These are phyloP conservation scores for Russula dissimulans DNA, from an alignment of 768 basidiomycete species.

Conservation along the genomic window DNA sequence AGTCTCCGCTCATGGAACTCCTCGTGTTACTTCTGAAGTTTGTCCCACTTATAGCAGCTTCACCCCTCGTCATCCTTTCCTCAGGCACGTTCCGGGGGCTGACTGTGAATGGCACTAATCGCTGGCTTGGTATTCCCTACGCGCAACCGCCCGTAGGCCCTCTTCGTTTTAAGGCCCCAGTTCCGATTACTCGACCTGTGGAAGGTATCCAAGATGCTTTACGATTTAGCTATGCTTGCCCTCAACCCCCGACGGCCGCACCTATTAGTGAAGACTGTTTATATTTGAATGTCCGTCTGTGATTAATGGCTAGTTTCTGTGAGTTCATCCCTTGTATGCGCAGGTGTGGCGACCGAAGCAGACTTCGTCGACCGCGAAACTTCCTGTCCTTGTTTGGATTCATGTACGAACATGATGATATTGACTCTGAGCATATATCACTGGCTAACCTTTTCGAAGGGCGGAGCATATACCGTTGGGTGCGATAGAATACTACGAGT, in stretches of 20 bases:
- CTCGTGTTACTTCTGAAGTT: not conserved
- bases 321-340: too few relatives aligned
- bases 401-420: conserved; percentile 21
- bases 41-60: not conserved
- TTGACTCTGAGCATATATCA: not conserved
- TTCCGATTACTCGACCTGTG: conserved; percentile 29
- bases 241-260: conserved; percentile 37
- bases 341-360: conserved; percentile 23
- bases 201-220: conserved; percentile 34
- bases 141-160: conserved; percentile 46
- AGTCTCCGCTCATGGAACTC: not conserved
- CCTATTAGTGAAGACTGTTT: conserved; percentile 27
- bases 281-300: conserved; percentile 1
- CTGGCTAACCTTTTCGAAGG: conserved; percentile 26
- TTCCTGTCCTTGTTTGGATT: conserved; percentile 31
- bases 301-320: not conserved
- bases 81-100: conserved; percentile 43
- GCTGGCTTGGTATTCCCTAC: conserved; percentile 55
- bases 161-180: conserved; percentile 50
- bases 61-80: conserved; percentile 31
- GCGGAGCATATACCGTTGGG: conserved; percentile 40
- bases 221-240: conserved; percentile 46
- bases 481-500: conserved; percentile 13
- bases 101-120: conserved; percentile 37
- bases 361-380: conserved; percentile 19